A percentile compares a stretch with the other conserved stretches of the same genome.
Evolutionary conservation across 192 early-diverging fungal species (phyloP).

Genomic region (Diversispora epigaea): DNA sequence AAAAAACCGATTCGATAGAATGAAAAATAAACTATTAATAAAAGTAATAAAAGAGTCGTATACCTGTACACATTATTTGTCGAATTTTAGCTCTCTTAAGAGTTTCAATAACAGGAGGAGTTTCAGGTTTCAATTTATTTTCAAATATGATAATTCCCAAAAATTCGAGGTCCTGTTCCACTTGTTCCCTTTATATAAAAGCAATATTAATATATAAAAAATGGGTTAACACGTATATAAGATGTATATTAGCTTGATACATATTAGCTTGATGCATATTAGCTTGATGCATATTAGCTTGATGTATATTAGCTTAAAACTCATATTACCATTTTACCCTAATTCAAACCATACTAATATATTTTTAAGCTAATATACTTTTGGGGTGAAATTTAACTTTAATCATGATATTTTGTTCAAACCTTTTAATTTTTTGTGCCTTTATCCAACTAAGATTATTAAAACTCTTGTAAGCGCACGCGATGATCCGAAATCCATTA

Average conservation of each 20-base stretch:
- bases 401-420: background rate
- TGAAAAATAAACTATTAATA: background rate
- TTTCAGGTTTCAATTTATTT: constrained; percentile 94
- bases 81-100: constrained; percentile 83
- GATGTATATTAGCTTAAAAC: background rate
- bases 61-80: constrained; percentile 96
- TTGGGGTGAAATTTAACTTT: background rate
- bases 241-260: constrained; percentile 2
- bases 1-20: background rate
- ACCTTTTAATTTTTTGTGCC: constrained; percentile 70
- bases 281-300: too few relatives aligned
- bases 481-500: constrained; percentile 96
- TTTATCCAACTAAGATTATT: constrained; percentile 67
- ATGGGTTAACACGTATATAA: background rate
- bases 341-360: too few relatives aligned
- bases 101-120: constrained; percentile 71
- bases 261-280: too few relatives aligned
- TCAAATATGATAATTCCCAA: constrained; percentile 98
- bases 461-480: constrained; percentile 81
- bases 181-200: constrained; percentile 63
- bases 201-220: background rate
- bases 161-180: constrained; percentile 84
- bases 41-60: constrained; percentile 1
- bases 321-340: too few relatives aligned
- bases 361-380: too few relatives aligned